Evolutionary conservation across 768 basidiomycete species (phyloP).

Genomic region (Rhodotorula kratochvilovae): DNA sequence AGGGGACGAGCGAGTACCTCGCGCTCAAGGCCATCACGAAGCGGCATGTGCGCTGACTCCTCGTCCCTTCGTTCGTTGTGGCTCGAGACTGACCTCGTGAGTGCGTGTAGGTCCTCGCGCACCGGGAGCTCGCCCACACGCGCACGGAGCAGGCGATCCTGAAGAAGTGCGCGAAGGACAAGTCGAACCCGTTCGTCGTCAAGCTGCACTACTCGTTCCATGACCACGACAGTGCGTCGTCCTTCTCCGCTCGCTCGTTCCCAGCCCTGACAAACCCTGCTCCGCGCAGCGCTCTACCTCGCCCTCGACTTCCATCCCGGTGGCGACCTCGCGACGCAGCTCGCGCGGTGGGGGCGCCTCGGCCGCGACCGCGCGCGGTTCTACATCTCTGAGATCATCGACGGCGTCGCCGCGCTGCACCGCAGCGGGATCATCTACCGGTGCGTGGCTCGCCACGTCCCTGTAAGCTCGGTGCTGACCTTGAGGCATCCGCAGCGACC

Average conservation of each 20-base stretch:
- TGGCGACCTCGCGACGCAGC: conserved; percentile 93
- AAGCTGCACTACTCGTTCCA: conserved; percentile 97
- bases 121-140: conserved; percentile 94
- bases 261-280: neutral
- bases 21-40: conserved; percentile 98
- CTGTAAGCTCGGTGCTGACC: neutral
- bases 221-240: conserved; percentile 36
- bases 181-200: conserved; percentile 83
- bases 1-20: conserved; percentile 65
- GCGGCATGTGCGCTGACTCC: conserved; percentile 55
- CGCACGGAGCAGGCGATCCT: conserved; percentile 93
- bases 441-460: neutral
- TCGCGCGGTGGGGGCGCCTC: conserved; percentile 88
- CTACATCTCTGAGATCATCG: conserved; percentile 87
- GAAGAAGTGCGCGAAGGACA: conserved; percentile 81
- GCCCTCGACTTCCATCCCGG: conserved; percentile 98
- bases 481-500: conserved; percentile 9
- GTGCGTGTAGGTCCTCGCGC: conserved; percentile 64
- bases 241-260: neutral
- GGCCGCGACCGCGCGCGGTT: conserved; percentile 92
- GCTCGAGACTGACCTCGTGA: too few relatives aligned
- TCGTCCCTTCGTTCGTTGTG: too few relatives aligned
- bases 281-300: conserved; percentile 65
- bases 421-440: conserved; percentile 93
- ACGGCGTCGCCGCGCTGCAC: conserved; percentile 91